Conservation (phyloP, 2,329 filamentous ascomycete genomes). For the Mariannaea elegans region DNA sequence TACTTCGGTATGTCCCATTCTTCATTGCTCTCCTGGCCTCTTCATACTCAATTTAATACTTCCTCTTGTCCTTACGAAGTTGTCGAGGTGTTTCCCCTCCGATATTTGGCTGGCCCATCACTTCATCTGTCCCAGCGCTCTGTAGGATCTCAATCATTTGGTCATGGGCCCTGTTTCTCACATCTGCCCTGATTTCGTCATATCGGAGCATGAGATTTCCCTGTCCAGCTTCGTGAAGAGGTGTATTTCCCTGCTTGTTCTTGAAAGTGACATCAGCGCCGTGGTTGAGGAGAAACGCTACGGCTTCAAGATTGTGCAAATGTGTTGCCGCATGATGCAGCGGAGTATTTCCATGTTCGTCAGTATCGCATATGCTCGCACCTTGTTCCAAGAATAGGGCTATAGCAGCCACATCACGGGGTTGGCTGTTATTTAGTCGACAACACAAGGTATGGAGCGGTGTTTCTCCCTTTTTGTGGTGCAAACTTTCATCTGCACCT, state of each 20-base stretch:
- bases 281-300: background rate
- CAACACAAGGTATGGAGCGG: background rate
- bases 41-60: background rate
- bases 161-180: background rate
- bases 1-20: too few relatives aligned
- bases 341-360: background rate
- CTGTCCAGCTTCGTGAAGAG: background rate
- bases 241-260: background rate
- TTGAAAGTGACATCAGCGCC: background rate
- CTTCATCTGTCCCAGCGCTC: background rate
- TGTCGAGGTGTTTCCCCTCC: background rate
- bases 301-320: background rate
- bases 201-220: background rate
- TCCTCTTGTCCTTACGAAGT: background rate
- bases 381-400: background rate
- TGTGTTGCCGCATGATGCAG: background rate
- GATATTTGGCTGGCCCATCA: background rate
- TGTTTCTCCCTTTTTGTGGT: background rate
- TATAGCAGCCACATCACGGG: background rate
- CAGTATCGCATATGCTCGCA: background rate
- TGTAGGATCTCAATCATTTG: background rate
- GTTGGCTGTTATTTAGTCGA: background rate
- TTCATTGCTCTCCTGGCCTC: background rate
- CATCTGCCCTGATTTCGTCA: background rate
- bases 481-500: slow-evolving; percentile 6